Base-by-base conservation (phyloP, 129 eudicot genomes). In the Lactuca saligna region DNA sequence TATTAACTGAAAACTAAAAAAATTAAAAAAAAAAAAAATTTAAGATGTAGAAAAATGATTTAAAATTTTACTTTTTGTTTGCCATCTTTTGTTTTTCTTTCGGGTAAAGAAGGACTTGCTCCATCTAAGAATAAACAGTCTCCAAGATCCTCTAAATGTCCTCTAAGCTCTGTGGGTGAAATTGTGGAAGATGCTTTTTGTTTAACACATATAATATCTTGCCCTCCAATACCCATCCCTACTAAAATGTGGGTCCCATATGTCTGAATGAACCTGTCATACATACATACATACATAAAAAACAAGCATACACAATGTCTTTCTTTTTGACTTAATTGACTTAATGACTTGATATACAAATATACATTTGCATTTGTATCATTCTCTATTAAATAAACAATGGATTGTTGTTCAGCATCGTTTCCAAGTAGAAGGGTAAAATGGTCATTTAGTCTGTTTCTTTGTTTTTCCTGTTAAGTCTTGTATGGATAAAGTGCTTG, bases 151-250 rank as follows among this genome's bases (percentile, higher is more conserved):
- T 92, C 98, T 82, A 92, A 78, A 77, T 84, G 79, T 69, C 91
- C 95, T 81, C 89, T 74, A 44, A 92, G 89, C 49, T 92, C 95
- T 74, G 95, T 76, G 6, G 96, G 85, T 49, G 96, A 83, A 66
- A 92, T 88, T 12, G 76, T 66, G 7, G 98, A 92, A 51, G 96
- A 82, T 7, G 96, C 76, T 74, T 75, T 80, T 75, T 92, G 98
- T 69, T 90, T 88, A 25, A 92, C 85, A 55, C 98, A 92, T 42
- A 92, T 73, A 72, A 92, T 54, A 77, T 92, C 98, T 83, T 92
- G 98, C 74, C 98, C 98, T 53, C 98, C 98, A 77, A 92, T 84
- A 50, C 86, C 95, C 84, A 92, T 74, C 42, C 98, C 98, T 42
- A 88, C 95, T 54, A 92, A 79, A 56, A 92, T 82, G 80, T 92